phyloP scores from a whole-genome alignment of 2,329 filamentous ascomycete species.

The Ambrosiella beaveri region DNA sequence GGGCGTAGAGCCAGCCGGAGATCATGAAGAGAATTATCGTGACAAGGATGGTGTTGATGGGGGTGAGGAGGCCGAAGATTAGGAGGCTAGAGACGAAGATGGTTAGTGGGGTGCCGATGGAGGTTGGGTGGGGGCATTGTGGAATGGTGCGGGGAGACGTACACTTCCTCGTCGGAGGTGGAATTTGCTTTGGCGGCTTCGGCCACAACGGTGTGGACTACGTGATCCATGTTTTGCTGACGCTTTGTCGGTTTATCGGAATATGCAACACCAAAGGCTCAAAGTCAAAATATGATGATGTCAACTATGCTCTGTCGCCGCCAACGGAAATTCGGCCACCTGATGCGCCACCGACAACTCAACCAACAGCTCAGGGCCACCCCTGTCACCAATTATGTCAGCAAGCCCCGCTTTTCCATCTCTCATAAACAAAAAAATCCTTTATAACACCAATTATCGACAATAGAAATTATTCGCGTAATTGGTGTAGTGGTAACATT shows the following conservation, averaged over 20 bases:
- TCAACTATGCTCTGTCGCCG: too few relatives aligned
- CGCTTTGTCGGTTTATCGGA: too few relatives aligned
- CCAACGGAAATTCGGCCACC: neutral
- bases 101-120: neutral
- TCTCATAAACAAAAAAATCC: neutral
- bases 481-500: conserved; percentile 13
- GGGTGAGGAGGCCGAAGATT: conserved; percentile 35
- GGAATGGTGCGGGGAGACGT: conserved; percentile 7
- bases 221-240: conserved; percentile 34
- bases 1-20: conserved; percentile 11
- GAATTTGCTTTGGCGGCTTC: conserved; percentile 30
- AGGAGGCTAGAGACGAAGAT: neutral
- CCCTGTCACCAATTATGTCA: neutral
- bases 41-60: conserved; percentile 45
- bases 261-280: too few relatives aligned
- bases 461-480: conserved; percentile 5
- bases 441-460: neutral
- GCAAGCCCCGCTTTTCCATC: neutral
- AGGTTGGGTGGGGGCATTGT: neutral
- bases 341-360: neutral
- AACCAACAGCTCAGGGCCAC: neutral
- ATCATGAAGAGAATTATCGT: conserved; percentile 38
- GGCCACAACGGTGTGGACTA: conserved; percentile 37
- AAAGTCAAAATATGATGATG: too few relatives aligned
- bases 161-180: conserved; percentile 3